Evolutionary conservation across 2,329 filamentous ascomycete genomes (phyloP), one percentile per base, ranked within the genome.

Genomic region (Penicillium thymicola): DNA sequence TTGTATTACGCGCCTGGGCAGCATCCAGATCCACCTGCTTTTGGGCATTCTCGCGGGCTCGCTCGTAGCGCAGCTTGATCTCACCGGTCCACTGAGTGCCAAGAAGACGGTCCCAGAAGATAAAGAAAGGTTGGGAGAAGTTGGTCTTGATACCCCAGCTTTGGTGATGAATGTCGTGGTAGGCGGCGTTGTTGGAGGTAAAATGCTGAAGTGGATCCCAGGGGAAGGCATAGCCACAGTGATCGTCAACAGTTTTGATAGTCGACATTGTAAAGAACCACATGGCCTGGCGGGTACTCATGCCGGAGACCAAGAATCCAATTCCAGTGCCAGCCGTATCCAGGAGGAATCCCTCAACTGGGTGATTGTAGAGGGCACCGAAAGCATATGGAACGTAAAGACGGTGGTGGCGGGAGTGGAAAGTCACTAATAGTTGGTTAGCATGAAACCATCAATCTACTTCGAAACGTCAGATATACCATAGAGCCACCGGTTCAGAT

Each of bases 131-230:
- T 53, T 79, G 77, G 9, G 76, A 77, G 55, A 77, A 79, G 60
- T 79, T 78, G 48, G 76, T 79, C 69, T 97, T 99, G 82, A 99
- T 96, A 55, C 94, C 94, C 92, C 93, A 97, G 75, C 90, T 95
- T 77, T 99, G 94, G 77, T 99, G 94, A 76, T 99, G 94, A 57
- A 99, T 93, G 70, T 99, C 94, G 71, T 99, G 94, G 75, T 97
- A 99, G 36, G 87, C 88, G 27, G 94, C 93, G 66, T 97, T 97
- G 81, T 99, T 97, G 72, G 89, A 89, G 43, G 92, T 96, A 59
- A 97, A 82, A 70, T 89, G 87, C 80, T 97, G 92, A 52, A 97
- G 80, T 2, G 93, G 93, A 73, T 99, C 94, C 85, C 89, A 97
- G 1, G 94, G 94, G 59, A 99, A 87, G n/a, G 86, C 82, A 71